These are phyloP conservation scores for Pseudocercospora eumusae DNA, from an alignment of 2,329 filamentous ascomycete genomes.

Conservation along the genomic window DNA sequence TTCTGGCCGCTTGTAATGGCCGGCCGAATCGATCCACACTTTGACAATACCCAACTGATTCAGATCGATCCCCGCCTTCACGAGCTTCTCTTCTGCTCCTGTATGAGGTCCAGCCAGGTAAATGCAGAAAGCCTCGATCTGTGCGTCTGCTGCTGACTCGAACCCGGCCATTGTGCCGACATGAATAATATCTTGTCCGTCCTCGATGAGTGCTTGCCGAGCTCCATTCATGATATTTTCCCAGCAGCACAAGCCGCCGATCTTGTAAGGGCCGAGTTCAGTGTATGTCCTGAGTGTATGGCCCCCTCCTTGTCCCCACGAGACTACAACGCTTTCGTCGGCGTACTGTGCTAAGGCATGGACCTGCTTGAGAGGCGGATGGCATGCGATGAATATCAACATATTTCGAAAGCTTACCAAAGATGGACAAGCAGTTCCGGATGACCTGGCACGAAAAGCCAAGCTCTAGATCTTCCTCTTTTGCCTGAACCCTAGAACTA, in stretches of 20 bases:
- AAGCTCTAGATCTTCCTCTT: background rate
- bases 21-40: background rate
- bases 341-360: background rate
- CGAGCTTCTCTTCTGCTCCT: conserved; percentile 1
- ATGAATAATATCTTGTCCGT: background rate
- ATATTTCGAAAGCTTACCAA: background rate
- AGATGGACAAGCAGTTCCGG: background rate
- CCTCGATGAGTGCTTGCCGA: background rate
- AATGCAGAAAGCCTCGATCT: background rate
- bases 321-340: background rate
- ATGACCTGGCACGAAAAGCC: conserved; percentile 1
- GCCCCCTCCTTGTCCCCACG: conserved; percentile 4
- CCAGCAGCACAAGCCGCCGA: too few relatives aligned
- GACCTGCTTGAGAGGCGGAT: background rate
- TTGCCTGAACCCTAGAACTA: background rate
- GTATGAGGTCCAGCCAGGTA: background rate
- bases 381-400: background rate
- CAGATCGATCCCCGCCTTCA: background rate
- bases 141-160: background rate
- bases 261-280: too few relatives aligned
- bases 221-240: background rate
- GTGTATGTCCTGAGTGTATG: background rate
- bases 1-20: conserved; percentile 2
- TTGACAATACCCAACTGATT: background rate
- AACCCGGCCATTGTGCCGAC: background rate